These are phyloP conservation scores for Paecilomyces dactylethromorphus DNA, from an alignment of 2,329 filamentous ascomycete genomes.

Conservation along the genomic window DNA sequence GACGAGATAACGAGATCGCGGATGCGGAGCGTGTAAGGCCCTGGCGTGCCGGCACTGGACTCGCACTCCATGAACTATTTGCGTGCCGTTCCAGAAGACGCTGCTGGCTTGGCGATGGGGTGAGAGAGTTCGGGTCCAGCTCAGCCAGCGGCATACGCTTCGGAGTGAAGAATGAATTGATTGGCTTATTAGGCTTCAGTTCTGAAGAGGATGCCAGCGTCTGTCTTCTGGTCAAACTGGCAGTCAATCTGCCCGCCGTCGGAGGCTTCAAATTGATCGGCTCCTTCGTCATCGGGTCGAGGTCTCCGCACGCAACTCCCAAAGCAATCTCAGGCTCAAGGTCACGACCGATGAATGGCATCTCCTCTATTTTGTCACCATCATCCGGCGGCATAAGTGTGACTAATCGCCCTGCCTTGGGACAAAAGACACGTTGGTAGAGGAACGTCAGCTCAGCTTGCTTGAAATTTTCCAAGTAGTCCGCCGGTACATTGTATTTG, in stretches of 20 bases:
- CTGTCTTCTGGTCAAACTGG: constrained; percentile 31
- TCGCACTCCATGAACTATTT: constrained; percentile 49
- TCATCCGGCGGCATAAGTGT: constrained; percentile 63
- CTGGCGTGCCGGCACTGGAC: constrained; percentile 37
- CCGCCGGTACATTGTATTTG: constrained; percentile 70
- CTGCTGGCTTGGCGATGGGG: constrained; percentile 60
- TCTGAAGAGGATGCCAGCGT: constrained; percentile 41
- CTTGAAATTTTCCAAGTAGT: constrained; percentile 74
- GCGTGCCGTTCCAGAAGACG: constrained; percentile 49
- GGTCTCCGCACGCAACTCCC: constrained; percentile 70
- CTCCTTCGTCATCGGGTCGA: constrained; percentile 85
- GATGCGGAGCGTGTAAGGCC: constrained; percentile 27
- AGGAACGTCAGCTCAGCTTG: constrained; percentile 89
- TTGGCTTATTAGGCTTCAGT: constrained; percentile 54
- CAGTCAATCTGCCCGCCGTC: constrained; percentile 23
- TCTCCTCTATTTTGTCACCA: constrained; percentile 58
- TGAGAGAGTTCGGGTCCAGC: constrained; percentile 61
- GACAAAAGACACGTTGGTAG: constrained; percentile 92
- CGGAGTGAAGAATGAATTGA: constrained; percentile 60
- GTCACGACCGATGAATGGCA: constrained; percentile 74
- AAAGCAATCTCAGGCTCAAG: constrained; percentile 64
- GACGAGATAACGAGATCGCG: constrained; percentile 26
- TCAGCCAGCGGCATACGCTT: constrained; percentile 60
- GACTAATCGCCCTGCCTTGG: constrained; percentile 62
- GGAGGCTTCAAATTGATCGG: constrained; percentile 40